Base-by-base conservation (phyloP, 192 early-diverging fungal species). In the Backusella liffmaniae region DNA sequence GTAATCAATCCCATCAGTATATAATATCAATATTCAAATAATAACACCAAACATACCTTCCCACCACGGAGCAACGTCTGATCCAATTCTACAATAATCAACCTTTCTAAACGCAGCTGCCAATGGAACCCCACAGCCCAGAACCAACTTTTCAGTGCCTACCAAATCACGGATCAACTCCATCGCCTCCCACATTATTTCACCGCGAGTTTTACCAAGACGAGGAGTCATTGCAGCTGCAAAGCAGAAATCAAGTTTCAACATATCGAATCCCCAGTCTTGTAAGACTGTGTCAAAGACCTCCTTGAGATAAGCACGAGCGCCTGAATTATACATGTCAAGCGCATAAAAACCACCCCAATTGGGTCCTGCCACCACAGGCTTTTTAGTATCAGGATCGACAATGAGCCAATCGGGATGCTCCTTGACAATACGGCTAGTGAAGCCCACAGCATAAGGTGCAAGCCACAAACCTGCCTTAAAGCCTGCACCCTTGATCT, bases 241-340 rank as follows among this genome's bases (percentile, higher is more conserved):
- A 77, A 88, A 88, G 5, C 84, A 70, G 39, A 88, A 88, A 62
- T 88, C 86, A 2, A 88, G 77, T 29, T 88, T 88, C 30, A 88
- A 66, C 79, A 88, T 80, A 67, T 80, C 78, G 74, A 82, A 88
- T 1, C 81, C 84, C 84, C 84, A 88, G 30, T 84, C 78, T 30
- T 83, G 66, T 9, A 81, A 66, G 1, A 88, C 82, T 1, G 74
- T 70, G 0, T 82, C 74, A 41, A 88, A 88, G 2, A 88, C 82
- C 37, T 81, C 62, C 8, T 79, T 76, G 0, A 88, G 73, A 30
- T 88, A 81, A 0, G 56, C 56, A n/a, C 76, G 75, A 6, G 79
- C 86, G 1, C 72, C 72, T 1, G 75, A 70, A 53, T 84, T 76
- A 59, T 88, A 85, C 21, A 88, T 79, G 37, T 88, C 86, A 10